Conservation (phyloP, 306 rosid genomes). For the Luffa acutangula region DNA sequence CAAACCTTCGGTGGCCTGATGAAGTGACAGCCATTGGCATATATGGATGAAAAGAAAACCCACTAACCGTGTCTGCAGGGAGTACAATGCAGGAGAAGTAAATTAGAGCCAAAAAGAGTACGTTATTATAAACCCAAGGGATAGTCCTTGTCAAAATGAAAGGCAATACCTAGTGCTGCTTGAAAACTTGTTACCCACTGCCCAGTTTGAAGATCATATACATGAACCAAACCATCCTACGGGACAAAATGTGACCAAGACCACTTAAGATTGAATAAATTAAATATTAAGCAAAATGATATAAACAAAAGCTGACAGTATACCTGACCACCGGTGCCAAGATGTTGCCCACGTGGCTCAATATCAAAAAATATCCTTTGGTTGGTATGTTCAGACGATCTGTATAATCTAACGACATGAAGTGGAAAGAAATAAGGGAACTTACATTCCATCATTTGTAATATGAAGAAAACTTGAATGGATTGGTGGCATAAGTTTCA, state of each 20-base stretch:
- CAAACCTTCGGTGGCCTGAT: constrained; percentile 87
- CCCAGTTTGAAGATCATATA: constrained; percentile 89
- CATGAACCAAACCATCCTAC: constrained; percentile 81
- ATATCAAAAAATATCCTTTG: constrained; percentile 84
- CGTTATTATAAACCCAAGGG: background rate
- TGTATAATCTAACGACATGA: constrained; percentile 54
- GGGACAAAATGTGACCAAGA: constrained; percentile 14
- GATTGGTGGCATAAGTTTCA: background rate
- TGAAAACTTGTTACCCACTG: constrained; percentile 83
- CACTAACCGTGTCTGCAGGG: constrained; percentile 68
- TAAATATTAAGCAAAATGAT: background rate
- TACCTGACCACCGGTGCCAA: constrained; percentile 98
- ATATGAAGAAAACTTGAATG: background rate
- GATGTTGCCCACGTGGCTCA: constrained; percentile 77
- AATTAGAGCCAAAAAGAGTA: constrained; percentile 2
- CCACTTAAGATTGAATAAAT: background rate
- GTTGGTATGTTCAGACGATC: constrained; percentile 81
- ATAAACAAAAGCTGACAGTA: constrained; percentile 10
- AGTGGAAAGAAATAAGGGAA: background rate
- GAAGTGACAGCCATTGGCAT: constrained; percentile 71
- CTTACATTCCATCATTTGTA: background rate
- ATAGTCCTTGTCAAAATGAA: background rate
- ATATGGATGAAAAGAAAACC: constrained; percentile 89
- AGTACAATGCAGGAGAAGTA: constrained; percentile 11
- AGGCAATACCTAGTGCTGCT: constrained; percentile 67